phyloP scores from a whole-genome alignment of 352 stramenopile genomes.

The Pythium guiyangense region DNA sequence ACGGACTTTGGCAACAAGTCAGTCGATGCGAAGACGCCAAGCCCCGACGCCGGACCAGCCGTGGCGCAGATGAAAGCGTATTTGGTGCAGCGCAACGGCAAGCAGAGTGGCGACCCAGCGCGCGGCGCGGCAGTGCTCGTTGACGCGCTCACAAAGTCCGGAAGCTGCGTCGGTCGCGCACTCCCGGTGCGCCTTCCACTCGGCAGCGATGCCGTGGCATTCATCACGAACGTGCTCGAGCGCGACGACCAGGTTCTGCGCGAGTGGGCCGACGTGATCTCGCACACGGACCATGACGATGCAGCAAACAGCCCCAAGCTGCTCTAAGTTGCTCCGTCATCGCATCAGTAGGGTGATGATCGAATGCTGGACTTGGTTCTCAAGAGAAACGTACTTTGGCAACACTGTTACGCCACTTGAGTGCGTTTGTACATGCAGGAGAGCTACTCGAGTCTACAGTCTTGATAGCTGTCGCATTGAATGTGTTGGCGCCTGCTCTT shows the following conservation, averaged over 20 bases:
- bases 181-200: conserved; percentile 9
- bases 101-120: conserved; percentile 9
- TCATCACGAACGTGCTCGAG: conserved; percentile 2
- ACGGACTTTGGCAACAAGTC: conserved; percentile 28
- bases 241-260: conserved; percentile 3
- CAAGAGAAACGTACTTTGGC: too few species aligned
- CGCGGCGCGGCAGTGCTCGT: conserved; percentile 9
- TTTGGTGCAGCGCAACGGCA: conserved; percentile 1
- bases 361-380: too few species aligned
- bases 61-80: conserved; percentile 17
- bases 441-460: too few species aligned
- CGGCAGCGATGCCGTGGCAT: neutral
- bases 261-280: conserved; percentile 1
- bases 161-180: conserved; percentile 6
- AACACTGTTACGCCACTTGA: too few species aligned
- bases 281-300: conserved; percentile 4
- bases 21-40: conserved; percentile 15
- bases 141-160: conserved; percentile 16
- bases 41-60: conserved; percentile 18
- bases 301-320: too few species aligned
- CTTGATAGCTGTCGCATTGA: too few species aligned
- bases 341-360: too few species aligned
- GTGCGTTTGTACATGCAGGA: too few species aligned
- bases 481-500: too few species aligned
- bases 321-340: too few species aligned